These are phyloP conservation scores for Aspergillus fischeri DNA, from an alignment of 2,329 filamentous ascomycete species.

Conservation along the genomic window DNA sequence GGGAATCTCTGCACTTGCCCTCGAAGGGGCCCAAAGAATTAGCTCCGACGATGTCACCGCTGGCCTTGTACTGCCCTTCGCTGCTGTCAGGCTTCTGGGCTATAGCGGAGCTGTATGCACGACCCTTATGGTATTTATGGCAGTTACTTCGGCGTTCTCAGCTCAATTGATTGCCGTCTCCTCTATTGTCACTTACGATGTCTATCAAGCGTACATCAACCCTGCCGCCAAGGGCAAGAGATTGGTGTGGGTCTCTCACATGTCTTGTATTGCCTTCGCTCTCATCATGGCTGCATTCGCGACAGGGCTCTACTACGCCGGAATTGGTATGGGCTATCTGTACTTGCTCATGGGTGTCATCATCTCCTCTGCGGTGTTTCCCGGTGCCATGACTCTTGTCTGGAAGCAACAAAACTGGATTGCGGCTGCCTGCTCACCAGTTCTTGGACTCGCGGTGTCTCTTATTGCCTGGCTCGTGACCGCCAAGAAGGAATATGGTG, in stretches of 20 bases:
- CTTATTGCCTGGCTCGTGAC: conserved; percentile 76
- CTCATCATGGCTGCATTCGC: conserved; percentile 73
- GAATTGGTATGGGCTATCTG: conserved; percentile 82
- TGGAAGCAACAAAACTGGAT: conserved; percentile 77
- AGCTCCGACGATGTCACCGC: conserved; percentile 69
- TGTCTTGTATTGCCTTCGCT: conserved; percentile 69
- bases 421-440: conserved; percentile 66
- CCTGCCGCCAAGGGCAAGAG: conserved; percentile 68
- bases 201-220: conserved; percentile 84
- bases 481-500: conserved; percentile 64
- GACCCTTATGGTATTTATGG: conserved; percentile 81
- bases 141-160: conserved; percentile 78
- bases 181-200: conserved; percentile 82
- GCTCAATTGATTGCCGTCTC: conserved; percentile 83
- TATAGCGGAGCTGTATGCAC: conserved; percentile 75
- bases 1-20: conserved; percentile 74
- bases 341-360: conserved; percentile 91
- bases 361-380: conserved; percentile 79
- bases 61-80: conserved; percentile 79
- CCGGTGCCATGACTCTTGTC: conserved; percentile 72
- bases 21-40: conserved; percentile 75
- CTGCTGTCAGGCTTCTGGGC: conserved; percentile 77
- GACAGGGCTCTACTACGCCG: conserved; percentile 68
- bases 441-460: conserved; percentile 64
- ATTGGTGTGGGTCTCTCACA: conserved; percentile 76